These are phyloP conservation scores for Chlorella ohadii DNA, from an alignment of 139 green algal species.

Conservation along the genomic window DNA sequence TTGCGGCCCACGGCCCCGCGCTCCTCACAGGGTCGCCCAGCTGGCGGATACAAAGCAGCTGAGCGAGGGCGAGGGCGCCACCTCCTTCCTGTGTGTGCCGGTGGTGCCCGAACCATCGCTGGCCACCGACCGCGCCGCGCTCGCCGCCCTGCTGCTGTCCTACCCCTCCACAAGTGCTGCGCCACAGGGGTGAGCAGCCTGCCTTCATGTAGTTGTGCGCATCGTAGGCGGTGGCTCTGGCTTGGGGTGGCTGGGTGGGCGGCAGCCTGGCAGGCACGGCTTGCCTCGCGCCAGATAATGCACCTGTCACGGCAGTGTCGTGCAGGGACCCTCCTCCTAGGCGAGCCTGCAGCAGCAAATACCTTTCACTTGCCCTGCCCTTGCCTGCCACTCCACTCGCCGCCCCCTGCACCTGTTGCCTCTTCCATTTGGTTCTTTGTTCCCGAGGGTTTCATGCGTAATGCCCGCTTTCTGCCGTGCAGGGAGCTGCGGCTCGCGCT, in stretches of 20 bases:
- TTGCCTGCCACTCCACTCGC: too few relatives aligned
- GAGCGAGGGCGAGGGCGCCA: background rate
- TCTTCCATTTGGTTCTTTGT: too few relatives aligned
- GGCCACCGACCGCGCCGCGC: background rate
- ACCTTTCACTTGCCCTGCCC: too few relatives aligned
- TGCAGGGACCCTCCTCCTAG: too few relatives aligned
- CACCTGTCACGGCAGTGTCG: too few relatives aligned
- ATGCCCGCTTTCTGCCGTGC: background rate
- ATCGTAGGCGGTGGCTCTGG: background rate
- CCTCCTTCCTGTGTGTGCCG: slow-evolving; percentile 4
- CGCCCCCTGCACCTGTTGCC: too few relatives aligned
- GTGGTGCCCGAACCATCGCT: background rate
- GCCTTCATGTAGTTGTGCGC: background rate
- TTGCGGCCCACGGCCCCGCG: background rate
- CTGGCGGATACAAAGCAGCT: background rate
- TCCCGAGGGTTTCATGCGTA: too few relatives aligned
- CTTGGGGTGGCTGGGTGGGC: too few relatives aligned
- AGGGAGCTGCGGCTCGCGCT: slow-evolving; percentile 19
- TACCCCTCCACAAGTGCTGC: background rate
- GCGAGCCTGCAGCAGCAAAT: too few relatives aligned
- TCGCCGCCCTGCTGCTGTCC: slow-evolving; percentile 13
- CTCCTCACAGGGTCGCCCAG: background rate
- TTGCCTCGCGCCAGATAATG: too few relatives aligned
- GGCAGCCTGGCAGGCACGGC: too few relatives aligned
- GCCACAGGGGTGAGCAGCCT: slow-evolving; percentile 5